phyloP scores from a whole-genome alignment of 2,329 filamentous ascomycete species.

The Pseudocercospora macadamiae region DNA sequence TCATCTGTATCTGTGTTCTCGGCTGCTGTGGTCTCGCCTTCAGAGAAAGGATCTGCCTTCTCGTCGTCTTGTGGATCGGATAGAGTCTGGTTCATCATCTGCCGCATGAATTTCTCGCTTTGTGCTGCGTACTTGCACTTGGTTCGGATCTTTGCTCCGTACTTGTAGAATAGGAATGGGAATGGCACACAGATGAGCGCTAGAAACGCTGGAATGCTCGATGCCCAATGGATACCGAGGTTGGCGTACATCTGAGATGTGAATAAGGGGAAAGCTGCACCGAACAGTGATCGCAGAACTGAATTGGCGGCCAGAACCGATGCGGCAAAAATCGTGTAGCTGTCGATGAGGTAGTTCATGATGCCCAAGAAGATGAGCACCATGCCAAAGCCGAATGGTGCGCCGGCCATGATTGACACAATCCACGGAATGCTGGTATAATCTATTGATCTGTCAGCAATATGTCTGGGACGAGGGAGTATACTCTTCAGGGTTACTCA shows the following conservation, averaged over 20 bases:
- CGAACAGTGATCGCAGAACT: constrained; percentile 75
- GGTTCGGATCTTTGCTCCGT: neutral
- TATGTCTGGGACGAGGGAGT: too few relatives aligned
- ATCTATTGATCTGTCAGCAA: neutral
- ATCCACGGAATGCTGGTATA: constrained; percentile 59
- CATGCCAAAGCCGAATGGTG: constrained; percentile 62
- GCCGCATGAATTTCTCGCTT: constrained; percentile 62
- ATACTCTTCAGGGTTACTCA: constrained; percentile 37
- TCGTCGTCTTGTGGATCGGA: constrained; percentile 21
- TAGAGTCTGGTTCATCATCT: constrained; percentile 41
- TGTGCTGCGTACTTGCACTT: constrained; percentile 47
- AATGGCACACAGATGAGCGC: constrained; percentile 37
- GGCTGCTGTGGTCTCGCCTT: constrained; percentile 16
- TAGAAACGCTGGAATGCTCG: constrained; percentile 42
- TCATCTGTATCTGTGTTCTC: constrained; percentile 14
- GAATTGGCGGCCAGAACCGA: constrained; percentile 76
- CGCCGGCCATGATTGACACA: constrained; percentile 53
- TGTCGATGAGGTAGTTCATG: constrained; percentile 69
- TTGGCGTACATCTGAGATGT: constrained; percentile 62
- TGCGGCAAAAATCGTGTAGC: constrained; percentile 65
- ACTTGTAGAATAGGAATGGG: constrained; percentile 31
- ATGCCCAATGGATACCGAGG: constrained; percentile 54
- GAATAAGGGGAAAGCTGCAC: constrained; percentile 79
- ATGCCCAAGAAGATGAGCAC: constrained; percentile 69
- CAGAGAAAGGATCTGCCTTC: constrained; percentile 12